Evolutionary conservation across 1,139 yeast species (phyloP), one percentile per base, ranked within the genome.

Genomic region (Sugiyamaella novakii): DNA sequence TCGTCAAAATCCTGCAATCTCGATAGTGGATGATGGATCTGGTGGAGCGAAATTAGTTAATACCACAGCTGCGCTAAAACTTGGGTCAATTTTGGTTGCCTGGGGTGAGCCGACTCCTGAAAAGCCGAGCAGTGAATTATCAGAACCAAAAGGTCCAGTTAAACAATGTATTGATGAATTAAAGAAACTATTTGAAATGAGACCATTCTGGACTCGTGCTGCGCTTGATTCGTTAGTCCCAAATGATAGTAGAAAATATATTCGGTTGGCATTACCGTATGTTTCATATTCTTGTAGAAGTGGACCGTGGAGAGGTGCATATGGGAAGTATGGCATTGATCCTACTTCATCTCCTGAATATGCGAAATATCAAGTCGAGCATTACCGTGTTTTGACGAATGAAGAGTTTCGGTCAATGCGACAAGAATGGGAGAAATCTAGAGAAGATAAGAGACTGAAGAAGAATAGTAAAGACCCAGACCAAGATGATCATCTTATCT

Each of bases 261-360:
- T 91, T 35, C 83, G 86, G 57, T 81, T 77, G 54, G 94, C 96
- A 0, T 68, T 94, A 44, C 96, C 98, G 0, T 83, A 86, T 61
- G 85, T 89, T 0, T 77, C 96, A 0, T 92, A 81, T 63, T 77
- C 87, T 34, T 86, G 83, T 65, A 80, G 84, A 28, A 85, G 85
- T 62, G 98, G 99, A 0, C 98, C 98, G 0, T 92, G 96, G 96
- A 76, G 98, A 60, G 88, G 88, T 55, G 80, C 95, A n/a, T 87
- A 84, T 63, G 81, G 88, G 39, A 78, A 73, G 59, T 81, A 82
- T 59, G 98, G 97, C 0, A 73, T 83, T 30, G 87, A 92, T 65
- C 98, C 98, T 0, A 72, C 79, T 41, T 59, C 68, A 1, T 79
- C 81, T 45, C 61, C 70, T 1, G 69, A 76, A 5, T 83, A 71